Percentiles rank a stretch among this genome's conserved stretches.
Conservation (phyloP, 768 basidiomycete species). For the Lentinula detonsa region DNA sequence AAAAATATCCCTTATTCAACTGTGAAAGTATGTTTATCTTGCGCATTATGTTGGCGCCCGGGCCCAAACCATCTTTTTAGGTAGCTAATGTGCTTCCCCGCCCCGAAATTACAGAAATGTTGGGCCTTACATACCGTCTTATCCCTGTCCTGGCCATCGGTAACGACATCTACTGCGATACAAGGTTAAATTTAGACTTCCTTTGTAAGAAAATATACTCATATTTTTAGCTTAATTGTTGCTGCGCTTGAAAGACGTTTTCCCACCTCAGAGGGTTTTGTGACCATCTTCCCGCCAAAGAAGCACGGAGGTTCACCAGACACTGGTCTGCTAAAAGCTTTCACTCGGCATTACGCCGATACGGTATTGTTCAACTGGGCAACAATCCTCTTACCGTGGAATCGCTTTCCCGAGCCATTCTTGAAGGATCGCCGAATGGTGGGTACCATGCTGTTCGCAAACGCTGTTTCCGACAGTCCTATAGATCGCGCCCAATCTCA, state of each 20-base stretch:
- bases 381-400: slow-evolving; percentile 39
- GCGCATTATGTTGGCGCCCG: background rate
- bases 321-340: slow-evolving; percentile 42
- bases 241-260: slow-evolving; percentile 48
- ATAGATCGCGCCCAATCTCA: slow-evolving; percentile 31
- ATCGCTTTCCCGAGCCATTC: slow-evolving; percentile 37
- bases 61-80: slow-evolving; percentile 20
- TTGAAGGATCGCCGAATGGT: slow-evolving; percentile 44
- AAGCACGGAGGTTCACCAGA: slow-evolving; percentile 35
- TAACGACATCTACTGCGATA: slow-evolving; percentile 57
- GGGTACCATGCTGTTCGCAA: slow-evolving; percentile 11
- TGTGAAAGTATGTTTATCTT: slow-evolving; percentile 34
- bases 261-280: slow-evolving; percentile 40
- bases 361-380: slow-evolving; percentile 35
- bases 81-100: slow-evolving; percentile 47
- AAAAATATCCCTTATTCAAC: slow-evolving; percentile 42
- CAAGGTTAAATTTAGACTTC: slow-evolving; percentile 21
- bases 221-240: slow-evolving; percentile 35
- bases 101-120: slow-evolving; percentile 45
- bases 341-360: slow-evolving; percentile 41
- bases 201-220: background rate
- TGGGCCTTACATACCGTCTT: slow-evolving; percentile 49
- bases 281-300: slow-evolving; percentile 41
- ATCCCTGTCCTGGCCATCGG: slow-evolving; percentile 58
- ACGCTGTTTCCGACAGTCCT: background rate